Evolutionary conservation across 2,329 filamentous ascomycete genomes (phyloP), one percentile per base, ranked within the genome.

Genomic region (Ophiostoma tasmaniense): DNA sequence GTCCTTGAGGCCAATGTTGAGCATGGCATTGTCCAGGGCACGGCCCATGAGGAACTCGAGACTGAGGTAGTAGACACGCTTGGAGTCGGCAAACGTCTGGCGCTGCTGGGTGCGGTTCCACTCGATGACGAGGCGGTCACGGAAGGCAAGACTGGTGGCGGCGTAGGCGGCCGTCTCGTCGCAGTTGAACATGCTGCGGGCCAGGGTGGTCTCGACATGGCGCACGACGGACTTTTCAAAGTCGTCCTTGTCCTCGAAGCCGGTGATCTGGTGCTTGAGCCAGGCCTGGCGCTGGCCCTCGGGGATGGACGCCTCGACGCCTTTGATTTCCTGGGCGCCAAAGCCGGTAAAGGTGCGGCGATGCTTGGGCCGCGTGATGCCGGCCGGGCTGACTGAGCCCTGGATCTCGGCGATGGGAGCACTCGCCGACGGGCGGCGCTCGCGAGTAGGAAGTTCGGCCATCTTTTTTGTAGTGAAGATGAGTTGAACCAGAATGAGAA

Each of bases 91-190:
- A 75, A 91, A 92, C 0, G 94, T 97, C 80, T 99, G 95, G 71
- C 90, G 89, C 82, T 99, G 95, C 82, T 99, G 95, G 64, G 95
- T 99, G 80, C 90, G 93, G 82, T 98, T 99, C 95, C 95, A 99
- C 74, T 96, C 92, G 72, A 95, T 89, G 76, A 99, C 89, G 77
- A 99, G 83, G 67, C 93, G 89, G 78, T 99, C 94, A 76, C 95
- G 88, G 81, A 99, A 94, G 33, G 95, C 94, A 75, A 99, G 82
- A 73, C 92, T 92, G 61, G 93, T 92, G 73, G 94, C 95, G 8
- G 91, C 88, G 79, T 99, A 99, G 39, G 93, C 93, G 67, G 95
- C 95, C 68, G 87, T 85, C 80, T 99, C 95, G 82, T 99, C 93
- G 80, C 95, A 99, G 80, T 99, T 99, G 86, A 94, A 98, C 78